Evolutionary conservation across 2,329 filamentous ascomycete genomes (phyloP).

Genomic region (Acephala macrosclerotiorum): DNA sequence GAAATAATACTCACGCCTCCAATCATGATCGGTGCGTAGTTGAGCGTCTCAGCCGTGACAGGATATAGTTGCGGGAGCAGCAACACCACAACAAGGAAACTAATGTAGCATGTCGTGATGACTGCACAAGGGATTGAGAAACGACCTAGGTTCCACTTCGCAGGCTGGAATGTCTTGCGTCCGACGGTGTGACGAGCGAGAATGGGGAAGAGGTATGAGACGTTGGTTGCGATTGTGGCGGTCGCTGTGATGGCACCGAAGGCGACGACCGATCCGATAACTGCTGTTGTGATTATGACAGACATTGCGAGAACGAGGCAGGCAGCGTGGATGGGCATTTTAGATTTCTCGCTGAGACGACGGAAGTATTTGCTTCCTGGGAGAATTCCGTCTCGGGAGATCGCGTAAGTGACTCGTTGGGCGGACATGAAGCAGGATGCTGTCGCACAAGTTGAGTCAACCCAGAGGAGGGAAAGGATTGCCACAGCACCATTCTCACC

Average conservation of each 20-base stretch:
- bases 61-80: slow-evolving; percentile 49
- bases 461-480: slow-evolving; percentile 47
- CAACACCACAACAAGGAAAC: slow-evolving; percentile 47
- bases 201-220: slow-evolving; percentile 50
- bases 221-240: slow-evolving; percentile 48
- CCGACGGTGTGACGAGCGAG: slow-evolving; percentile 49
- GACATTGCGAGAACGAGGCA: slow-evolving; percentile 44
- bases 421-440: slow-evolving; percentile 49
- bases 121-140: slow-evolving; percentile 40
- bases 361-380: slow-evolving; percentile 47
- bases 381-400: slow-evolving; percentile 49
- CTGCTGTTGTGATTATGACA: slow-evolving; percentile 46
- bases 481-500: slow-evolving; percentile 46
- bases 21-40: slow-evolving; percentile 50
- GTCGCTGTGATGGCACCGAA: slow-evolving; percentile 49
- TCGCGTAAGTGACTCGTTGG: slow-evolving; percentile 50
- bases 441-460: slow-evolving; percentile 48
- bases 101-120: slow-evolving; percentile 45
- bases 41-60: slow-evolving; percentile 47
- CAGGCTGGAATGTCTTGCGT: slow-evolving; percentile 44
- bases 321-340: slow-evolving; percentile 48
- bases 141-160: slow-evolving; percentile 46
- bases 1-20: slow-evolving; percentile 47
- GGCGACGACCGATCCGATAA: slow-evolving; percentile 48
- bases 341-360: slow-evolving; percentile 40